These are phyloP conservation scores for Myochromella boudieri DNA, from an alignment of 768 basidiomycete species.

Conservation along the genomic window DNA sequence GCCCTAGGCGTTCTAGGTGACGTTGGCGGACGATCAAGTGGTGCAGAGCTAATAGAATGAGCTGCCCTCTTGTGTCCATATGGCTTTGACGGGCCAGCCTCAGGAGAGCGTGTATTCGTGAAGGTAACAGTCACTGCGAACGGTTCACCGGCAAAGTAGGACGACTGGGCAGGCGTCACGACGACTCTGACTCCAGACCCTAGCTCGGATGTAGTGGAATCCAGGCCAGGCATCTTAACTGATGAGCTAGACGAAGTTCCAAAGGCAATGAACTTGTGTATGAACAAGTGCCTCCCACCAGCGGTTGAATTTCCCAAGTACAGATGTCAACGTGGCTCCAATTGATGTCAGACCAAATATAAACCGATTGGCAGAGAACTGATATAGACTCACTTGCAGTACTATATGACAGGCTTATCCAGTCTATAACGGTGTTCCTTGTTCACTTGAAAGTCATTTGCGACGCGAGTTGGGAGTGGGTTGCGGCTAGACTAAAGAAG, in stretches of 20 bases:
- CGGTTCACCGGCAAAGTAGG: constrained; percentile 91
- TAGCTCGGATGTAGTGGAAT: constrained; percentile 19
- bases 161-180: constrained; percentile 79
- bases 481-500: too few species aligned
- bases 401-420: not conserved
- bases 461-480: too few species aligned
- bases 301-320: not conserved
- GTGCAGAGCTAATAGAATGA: constrained; percentile 83
- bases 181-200: constrained; percentile 65
- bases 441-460: too few species aligned
- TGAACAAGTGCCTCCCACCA: too few species aligned
- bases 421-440: too few species aligned
- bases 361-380: too few species aligned
- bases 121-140: constrained; percentile 86
- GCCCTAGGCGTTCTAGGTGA: constrained; percentile 65
- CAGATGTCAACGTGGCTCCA: constrained; percentile 4
- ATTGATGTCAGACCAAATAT: constrained; percentile 3
- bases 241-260: not conserved
- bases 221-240: constrained; percentile 24
- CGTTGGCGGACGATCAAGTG: constrained; percentile 78
- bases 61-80: constrained; percentile 65
- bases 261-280: too few species aligned
- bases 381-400: not conserved
- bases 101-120: constrained; percentile 71
- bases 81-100: constrained; percentile 32